Percentiles rank a stretch among this genome's conserved stretches.
These are phyloP conservation scores for Melaleuca alternifolia DNA, from an alignment of 345 rosid genomes.

Conservation along the genomic window DNA sequence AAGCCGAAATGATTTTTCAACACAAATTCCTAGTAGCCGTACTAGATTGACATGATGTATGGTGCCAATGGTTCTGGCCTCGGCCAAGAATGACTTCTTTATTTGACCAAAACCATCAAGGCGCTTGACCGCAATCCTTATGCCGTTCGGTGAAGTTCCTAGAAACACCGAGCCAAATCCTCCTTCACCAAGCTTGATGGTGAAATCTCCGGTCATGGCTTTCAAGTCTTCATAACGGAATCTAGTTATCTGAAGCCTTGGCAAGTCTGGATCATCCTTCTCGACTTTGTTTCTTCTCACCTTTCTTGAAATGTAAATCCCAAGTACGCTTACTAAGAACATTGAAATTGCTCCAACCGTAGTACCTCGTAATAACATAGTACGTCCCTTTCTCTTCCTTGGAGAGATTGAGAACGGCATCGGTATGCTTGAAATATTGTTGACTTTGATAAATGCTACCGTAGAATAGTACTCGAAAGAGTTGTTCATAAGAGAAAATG, in stretches of 20 bases:
- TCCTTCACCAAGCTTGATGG: not conserved
- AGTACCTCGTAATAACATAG: not conserved
- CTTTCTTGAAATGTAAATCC: not conserved
- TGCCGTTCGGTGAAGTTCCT: rapidly evolving
- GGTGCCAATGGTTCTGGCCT: not conserved
- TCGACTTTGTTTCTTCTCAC: not conserved
- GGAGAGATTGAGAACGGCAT: not conserved
- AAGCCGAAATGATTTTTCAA: not conserved
- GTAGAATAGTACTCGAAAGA: rapidly evolving
- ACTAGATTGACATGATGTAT: not conserved
- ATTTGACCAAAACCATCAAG: not conserved
- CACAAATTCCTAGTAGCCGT: not conserved
- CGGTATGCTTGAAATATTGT: not conserved
- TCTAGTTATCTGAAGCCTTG: not conserved
- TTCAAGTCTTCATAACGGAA: not conserved
- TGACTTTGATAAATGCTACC: not conserved
- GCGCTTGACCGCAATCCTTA: not conserved
- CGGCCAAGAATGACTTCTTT: not conserved
- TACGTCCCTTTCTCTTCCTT: not conserved
- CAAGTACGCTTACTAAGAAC: not conserved
- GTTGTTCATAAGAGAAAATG: not conserved
- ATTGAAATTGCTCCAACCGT: not conserved
- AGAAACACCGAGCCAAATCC: not conserved
- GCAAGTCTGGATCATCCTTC: not conserved
- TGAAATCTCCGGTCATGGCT: not conserved